Percentiles rank a stretch among this genome's conserved stretches.
These are phyloP conservation scores for Lactarius trivialis DNA, from an alignment of 768 basidiomycete species.

Conservation along the genomic window DNA sequence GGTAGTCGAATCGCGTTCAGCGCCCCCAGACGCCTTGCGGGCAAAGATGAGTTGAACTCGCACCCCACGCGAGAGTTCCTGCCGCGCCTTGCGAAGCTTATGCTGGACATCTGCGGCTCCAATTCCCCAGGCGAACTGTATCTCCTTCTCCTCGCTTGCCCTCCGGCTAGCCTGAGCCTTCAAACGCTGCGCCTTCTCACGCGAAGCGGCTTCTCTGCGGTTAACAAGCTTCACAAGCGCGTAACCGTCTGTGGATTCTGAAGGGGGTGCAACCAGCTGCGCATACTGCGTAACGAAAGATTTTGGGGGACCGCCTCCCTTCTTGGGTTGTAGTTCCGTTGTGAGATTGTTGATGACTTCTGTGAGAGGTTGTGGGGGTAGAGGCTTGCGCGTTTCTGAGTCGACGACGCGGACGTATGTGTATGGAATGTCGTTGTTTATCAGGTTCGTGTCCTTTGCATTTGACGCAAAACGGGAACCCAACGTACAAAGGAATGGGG, in stretches of 20 bases:
- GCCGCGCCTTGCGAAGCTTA: constrained; percentile 32
- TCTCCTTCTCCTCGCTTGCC: constrained; percentile 29
- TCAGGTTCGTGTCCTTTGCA: constrained; percentile 6
- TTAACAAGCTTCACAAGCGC: constrained; percentile 20
- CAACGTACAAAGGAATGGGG: not conserved
- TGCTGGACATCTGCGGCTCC: constrained; percentile 31
- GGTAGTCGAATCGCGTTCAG: not conserved
- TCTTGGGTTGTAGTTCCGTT: constrained; percentile 1
- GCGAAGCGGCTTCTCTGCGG: constrained; percentile 9
- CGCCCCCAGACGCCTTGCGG: constrained; percentile 25
- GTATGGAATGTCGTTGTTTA: constrained; percentile 22
- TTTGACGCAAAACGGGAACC: constrained; percentile 6
- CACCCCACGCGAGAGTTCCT: constrained; percentile 28
- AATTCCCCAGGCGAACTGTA: constrained; percentile 35
- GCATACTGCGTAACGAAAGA: constrained; percentile 10
- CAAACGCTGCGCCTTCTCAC: constrained; percentile 13
- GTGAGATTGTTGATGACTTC: constrained; percentile 14
- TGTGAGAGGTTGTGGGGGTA: constrained; percentile 12
- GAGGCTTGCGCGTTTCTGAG: constrained; percentile 17
- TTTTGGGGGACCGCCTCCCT: not conserved
- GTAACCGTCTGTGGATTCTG: constrained; percentile 18
- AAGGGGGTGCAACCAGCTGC: constrained; percentile 20
- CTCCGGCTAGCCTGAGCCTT: constrained; percentile 11
- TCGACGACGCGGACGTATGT: constrained; percentile 22
- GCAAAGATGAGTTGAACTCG: constrained; percentile 29